These are phyloP conservation scores for Tetraselmis chui DNA, from an alignment of 139 green algal species.

Conservation along the genomic window DNA sequence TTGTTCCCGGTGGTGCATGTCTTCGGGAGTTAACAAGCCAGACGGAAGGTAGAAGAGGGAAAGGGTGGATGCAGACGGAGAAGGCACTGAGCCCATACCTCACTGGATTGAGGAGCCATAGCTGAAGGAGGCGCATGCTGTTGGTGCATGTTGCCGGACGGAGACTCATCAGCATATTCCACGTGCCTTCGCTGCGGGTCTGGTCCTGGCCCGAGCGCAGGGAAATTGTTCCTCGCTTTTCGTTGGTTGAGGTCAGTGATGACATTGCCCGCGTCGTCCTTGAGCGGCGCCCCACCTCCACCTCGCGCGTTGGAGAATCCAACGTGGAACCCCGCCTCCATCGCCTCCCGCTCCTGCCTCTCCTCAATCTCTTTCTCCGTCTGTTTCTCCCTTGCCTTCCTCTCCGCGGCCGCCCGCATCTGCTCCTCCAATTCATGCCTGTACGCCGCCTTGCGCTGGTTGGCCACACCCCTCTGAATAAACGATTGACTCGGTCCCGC, in stretches of 20 bases:
- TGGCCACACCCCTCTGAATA: not conserved
- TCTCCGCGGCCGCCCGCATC: not conserved
- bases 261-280: not conserved
- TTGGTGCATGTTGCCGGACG: not conserved
- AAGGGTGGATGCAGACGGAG: not conserved
- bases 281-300: not conserved
- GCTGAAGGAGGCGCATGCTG: not conserved
- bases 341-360: not conserved
- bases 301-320: not conserved
- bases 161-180: not conserved
- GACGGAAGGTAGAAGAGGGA: no score
- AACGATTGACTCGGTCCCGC: not conserved
- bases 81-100: not conserved
- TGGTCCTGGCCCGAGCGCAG: not conserved
- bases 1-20: no score
- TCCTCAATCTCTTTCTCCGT: not conserved
- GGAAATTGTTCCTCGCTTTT: not conserved
- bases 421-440: not conserved
- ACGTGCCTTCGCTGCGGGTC: not conserved
- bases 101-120: not conserved
- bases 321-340: not conserved
- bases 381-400: not conserved
- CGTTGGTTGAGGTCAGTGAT: not conserved
- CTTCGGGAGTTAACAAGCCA: not conserved
- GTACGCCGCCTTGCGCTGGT: not conserved